phyloP scores from a whole-genome alignment of 2,329 filamentous ascomycete species.

The Fusarium nurragi region DNA sequence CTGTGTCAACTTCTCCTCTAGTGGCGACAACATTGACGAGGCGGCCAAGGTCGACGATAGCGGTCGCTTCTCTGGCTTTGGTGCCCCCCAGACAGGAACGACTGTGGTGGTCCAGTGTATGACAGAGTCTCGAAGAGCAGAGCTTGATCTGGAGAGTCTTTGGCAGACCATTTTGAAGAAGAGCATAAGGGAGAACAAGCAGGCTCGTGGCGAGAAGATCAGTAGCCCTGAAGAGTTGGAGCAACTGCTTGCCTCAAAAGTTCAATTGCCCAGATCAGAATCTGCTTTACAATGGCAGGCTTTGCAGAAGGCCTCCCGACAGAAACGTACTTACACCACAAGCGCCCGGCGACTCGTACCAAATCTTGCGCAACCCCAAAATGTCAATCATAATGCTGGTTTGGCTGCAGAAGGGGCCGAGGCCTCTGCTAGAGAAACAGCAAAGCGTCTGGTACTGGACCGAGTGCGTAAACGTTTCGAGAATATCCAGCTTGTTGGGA shows the following conservation, averaged over 20 bases:
- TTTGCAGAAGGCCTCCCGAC: constrained; percentile 48
- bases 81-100: constrained; percentile 59
- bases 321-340: constrained; percentile 50
- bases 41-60: constrained; percentile 56
- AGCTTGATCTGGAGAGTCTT: constrained; percentile 63
- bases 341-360: constrained; percentile 39
- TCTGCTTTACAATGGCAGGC: constrained; percentile 51
- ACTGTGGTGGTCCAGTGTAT: constrained; percentile 68
- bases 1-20: constrained; percentile 85
- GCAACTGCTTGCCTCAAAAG: constrained; percentile 44
- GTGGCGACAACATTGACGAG: constrained; percentile 65
- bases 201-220: constrained; percentile 44
- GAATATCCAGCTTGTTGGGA: constrained; percentile 53
- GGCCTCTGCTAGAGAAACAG: neutral
- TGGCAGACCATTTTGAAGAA: constrained; percentile 58
- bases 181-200: constrained; percentile 47
- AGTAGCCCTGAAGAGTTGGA: constrained; percentile 44
- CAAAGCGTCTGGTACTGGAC: constrained; percentile 17
- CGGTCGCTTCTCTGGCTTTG: constrained; percentile 80
- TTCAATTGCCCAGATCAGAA: constrained; percentile 47
- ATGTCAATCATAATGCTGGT: fast-evolving
- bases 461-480: constrained; percentile 46
- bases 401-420: neutral
- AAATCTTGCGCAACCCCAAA: neutral
- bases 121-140: constrained; percentile 62